Conservation (phyloP, 129 eudicot genomes). For the Silybum marianum region DNA sequence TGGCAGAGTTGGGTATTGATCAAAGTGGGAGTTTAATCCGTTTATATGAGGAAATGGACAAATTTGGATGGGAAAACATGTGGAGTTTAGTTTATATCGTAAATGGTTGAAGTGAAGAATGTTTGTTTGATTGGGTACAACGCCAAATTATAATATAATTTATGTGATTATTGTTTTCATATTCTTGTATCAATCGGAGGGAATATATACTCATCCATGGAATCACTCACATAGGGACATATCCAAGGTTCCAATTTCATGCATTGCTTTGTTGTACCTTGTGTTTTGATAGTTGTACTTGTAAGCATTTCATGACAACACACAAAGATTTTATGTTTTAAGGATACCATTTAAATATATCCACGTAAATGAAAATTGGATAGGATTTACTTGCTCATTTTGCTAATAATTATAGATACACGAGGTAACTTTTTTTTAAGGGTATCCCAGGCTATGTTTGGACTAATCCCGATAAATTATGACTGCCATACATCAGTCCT, state of each 20-base stretch:
- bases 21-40: not conserved
- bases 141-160: slow-evolving; percentile 17
- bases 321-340: not conserved
- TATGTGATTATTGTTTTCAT: slow-evolving; percentile 19
- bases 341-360: slow-evolving; percentile 25
- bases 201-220: slow-evolving; percentile 14
- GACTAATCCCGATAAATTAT: too few relatives aligned
- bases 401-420: too few relatives aligned
- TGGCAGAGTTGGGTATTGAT: not conserved
- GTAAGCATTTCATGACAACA: not conserved
- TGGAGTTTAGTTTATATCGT: slow-evolving; percentile 30
- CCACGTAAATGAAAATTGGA: not conserved
- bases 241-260: slow-evolving; percentile 25
- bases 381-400: too few relatives aligned
- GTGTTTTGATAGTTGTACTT: slow-evolving; percentile 19
- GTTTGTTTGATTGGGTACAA: slow-evolving; percentile 30
- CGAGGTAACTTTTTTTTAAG: too few relatives aligned
- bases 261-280: slow-evolving; percentile 12
- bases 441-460: too few relatives aligned
- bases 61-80: not conserved
- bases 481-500: too few relatives aligned
- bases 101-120: slow-evolving; percentile 29
- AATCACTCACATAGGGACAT: slow-evolving; percentile 29
- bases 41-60: slow-evolving; percentile 12
- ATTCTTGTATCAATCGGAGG: slow-evolving; percentile 23